These are phyloP conservation scores for Sesbania bispinosa DNA, from an alignment of 306 rosid species.

Conservation along the genomic window DNA sequence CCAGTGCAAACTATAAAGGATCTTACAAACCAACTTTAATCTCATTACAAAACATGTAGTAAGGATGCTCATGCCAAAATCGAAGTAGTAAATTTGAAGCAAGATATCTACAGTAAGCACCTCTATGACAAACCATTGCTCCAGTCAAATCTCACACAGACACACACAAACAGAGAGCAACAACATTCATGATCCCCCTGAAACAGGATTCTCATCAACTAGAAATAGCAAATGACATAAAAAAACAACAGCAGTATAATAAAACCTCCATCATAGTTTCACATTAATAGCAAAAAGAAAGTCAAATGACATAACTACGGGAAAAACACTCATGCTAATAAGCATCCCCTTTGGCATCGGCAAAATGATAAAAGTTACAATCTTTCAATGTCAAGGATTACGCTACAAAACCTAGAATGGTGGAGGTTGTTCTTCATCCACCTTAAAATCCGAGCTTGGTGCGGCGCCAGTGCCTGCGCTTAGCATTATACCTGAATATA, in stretches of 20 bases:
- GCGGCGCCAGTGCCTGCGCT: slow-evolving; percentile 97
- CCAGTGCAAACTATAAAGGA: background rate
- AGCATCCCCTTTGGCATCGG: background rate
- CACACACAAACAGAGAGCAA: background rate
- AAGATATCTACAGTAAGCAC: background rate
- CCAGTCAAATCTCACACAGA: too few relatives aligned
- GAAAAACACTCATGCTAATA: background rate
- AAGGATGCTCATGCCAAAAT: background rate
- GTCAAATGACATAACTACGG: background rate
- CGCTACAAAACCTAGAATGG: slow-evolving; percentile 2
- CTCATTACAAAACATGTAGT: background rate
- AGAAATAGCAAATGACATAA: background rate
- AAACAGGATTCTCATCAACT: background rate
- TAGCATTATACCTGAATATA: slow-evolving; percentile 64
- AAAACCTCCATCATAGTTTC: background rate
- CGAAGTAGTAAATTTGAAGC: background rate
- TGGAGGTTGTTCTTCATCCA: background rate
- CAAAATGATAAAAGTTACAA: background rate
- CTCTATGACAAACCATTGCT: too few relatives aligned
- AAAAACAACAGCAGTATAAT: background rate
- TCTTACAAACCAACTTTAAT: background rate
- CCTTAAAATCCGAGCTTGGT: slow-evolving; percentile 80
- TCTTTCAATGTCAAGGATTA: too few relatives aligned
- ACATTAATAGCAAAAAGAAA: background rate
- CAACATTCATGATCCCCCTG: background rate